These are phyloP conservation scores for Claviceps lovelessii DNA, from an alignment of 2,329 filamentous ascomycete genomes.

Conservation along the genomic window DNA sequence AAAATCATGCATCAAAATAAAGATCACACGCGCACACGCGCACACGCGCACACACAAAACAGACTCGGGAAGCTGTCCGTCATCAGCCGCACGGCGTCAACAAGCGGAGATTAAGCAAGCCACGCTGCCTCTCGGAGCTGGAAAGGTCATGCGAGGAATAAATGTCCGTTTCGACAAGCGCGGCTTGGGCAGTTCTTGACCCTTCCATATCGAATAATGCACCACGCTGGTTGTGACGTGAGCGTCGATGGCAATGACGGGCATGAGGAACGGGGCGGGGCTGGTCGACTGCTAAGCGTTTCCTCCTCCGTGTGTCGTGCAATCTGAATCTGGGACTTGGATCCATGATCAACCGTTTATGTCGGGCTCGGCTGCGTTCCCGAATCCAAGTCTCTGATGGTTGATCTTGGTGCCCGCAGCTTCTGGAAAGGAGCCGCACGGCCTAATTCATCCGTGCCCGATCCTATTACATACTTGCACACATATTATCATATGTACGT, in stretches of 20 bases:
- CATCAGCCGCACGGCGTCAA: not conserved
- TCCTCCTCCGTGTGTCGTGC: constrained; percentile 1
- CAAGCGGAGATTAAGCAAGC: not conserved
- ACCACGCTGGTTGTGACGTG: not conserved
- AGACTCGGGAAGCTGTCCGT: not conserved
- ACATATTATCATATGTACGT: not conserved
- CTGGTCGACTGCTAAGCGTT: not conserved
- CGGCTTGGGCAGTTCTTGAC: not conserved
- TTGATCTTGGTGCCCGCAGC: constrained; percentile 1
- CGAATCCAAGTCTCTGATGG: constrained; percentile 1
- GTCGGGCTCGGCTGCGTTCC: constrained; percentile 5
- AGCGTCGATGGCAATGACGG: not conserved
- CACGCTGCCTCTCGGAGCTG: not conserved
- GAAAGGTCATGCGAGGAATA: not conserved
- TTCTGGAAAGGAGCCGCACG: constrained; percentile 1
- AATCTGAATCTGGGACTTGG: not conserved
- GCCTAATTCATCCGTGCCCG: constrained; percentile 5
- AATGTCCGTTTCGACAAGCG: not conserved
- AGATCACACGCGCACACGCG: too few relatives aligned
- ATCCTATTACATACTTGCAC: not conserved
- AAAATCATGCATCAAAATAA: not conserved
- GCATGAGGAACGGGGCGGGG: not conserved
- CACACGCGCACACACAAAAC: too few relatives aligned
- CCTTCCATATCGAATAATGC: not conserved
- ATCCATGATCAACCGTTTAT: constrained; percentile 1